phyloP scores from a whole-genome alignment of 495 filamentous ascomycete species.

The Aspergillus sclerotiicarbonarius region DNA sequence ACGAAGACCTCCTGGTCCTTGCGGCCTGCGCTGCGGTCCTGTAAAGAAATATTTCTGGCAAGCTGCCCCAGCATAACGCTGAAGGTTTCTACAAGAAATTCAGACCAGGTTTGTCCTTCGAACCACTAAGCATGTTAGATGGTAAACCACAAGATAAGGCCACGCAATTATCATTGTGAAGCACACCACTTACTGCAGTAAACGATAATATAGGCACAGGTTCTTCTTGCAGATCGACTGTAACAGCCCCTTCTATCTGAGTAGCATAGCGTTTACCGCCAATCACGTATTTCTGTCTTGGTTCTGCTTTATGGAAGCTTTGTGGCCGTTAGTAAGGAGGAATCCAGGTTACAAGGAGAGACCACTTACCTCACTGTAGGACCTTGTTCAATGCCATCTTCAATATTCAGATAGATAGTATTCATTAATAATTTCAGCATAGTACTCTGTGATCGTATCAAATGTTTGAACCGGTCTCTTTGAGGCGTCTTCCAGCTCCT shows the following conservation, averaged over 20 bases:
- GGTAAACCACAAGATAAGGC: not conserved
- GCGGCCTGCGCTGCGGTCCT: not conserved
- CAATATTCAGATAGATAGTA: not conserved
- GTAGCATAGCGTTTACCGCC: not conserved
- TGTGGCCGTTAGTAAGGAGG: too few species aligned
- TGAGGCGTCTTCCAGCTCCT: not conserved
- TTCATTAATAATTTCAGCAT: conserved; percentile 5
- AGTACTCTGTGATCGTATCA: conserved; percentile 4
- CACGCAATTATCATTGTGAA: too few species aligned
- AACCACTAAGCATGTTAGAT: conserved; percentile 5
- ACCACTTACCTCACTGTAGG: not conserved
- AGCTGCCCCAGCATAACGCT: conserved; percentile 15
- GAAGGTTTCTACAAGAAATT: conserved; percentile 12
- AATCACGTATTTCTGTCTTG: conserved; percentile 4
- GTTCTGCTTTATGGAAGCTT: not conserved
- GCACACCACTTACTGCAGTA: conserved; percentile 5
- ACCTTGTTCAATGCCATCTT: not conserved
- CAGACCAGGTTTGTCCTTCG: conserved; percentile 11
- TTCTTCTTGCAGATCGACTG: not conserved
- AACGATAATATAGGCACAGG: conserved; percentile 6
- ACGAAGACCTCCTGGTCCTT: not conserved
- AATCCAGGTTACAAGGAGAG: too few species aligned
- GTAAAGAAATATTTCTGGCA: conserved; percentile 1
- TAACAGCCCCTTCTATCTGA: not conserved
- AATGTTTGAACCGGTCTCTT: not conserved